Evolutionary conservation across 768 basidiomycete species (phyloP), one percentile per base, ranked within the genome.

Genomic region (Rhodotorula kratochvilovae): DNA sequence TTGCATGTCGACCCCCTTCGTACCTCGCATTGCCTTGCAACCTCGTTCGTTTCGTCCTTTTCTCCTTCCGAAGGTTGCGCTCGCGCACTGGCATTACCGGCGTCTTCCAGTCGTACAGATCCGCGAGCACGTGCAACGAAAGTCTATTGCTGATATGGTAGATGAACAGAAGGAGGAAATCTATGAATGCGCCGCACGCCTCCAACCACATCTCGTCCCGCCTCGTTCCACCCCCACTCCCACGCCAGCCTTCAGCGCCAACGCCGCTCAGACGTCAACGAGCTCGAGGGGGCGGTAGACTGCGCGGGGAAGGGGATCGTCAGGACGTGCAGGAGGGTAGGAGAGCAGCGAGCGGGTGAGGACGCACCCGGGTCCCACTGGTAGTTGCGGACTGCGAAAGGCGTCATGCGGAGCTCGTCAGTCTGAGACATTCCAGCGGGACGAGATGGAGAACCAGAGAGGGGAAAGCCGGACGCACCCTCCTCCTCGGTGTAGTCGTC

Each of bases 401-500:
- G 8, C 39, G 39, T 6, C 39, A 13, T 13, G 39, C 6, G 39
- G 39, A 13, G 8, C 39, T 39, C 13, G 39, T 39, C 39, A 39
- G 39, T 13, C 13, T 46, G 15, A 6, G 8, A 7, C 19, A 6
- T 21, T 6, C 8, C 19, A 46, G 19, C 21, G 53, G 51, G 36
- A 17, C 23, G n/a, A 35, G 11, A 15, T 6, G 35, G 16, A 8
- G 13, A 2, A 17, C 6, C 5, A 31, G 1, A 2, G 55, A 39
- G 33, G 12, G 7, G 36, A 57, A 11, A 12, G 19, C 2, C n/a
- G 73, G 46, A 71, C 73, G 69, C 73, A 74, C 64, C 46, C 63
- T 87, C 85, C 35, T 83, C 84, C 74, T 85, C 83, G 46, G 79
- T 81, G 87, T 88, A 91, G 71, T 33, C 43, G 55, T 64, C 71